These are phyloP conservation scores for Dimocarpus longan DNA, from an alignment of 345 rosid genomes.

Conservation along the genomic window DNA sequence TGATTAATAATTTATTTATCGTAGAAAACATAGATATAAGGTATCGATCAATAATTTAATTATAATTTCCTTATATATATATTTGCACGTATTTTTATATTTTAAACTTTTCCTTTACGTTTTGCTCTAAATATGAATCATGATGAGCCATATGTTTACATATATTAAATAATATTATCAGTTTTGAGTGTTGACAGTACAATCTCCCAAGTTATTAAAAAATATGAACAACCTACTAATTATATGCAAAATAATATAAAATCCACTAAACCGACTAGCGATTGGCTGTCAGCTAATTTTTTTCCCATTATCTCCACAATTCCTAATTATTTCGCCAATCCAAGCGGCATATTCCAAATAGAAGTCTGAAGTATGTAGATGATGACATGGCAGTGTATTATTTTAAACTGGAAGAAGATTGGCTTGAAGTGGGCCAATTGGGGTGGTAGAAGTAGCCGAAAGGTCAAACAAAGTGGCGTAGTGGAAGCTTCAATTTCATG, in stretches of 20 bases:
- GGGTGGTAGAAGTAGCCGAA: conserved; percentile 28
- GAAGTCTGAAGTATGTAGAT: no score
- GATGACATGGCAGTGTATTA: neutral
- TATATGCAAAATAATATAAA: neutral
- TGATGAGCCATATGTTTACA: no score
- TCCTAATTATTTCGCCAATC: neutral
- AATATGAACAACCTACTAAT: neutral
- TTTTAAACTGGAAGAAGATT: neutral
- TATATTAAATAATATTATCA: neutral
- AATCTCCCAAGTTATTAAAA: neutral
- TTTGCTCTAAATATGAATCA: neutral
- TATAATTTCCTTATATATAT: no score
- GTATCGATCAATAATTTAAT: neutral
- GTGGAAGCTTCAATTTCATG: conserved; percentile 30
- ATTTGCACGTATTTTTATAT: neutral
- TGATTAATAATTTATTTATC: neutral
- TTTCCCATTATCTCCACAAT: no score
- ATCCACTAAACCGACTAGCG: neutral
- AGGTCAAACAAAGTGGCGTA: conserved; percentile 46
- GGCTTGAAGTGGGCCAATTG: conserved; percentile 25
- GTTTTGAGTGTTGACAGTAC: neutral
- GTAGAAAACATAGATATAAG: no score
- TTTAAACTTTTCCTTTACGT: neutral
- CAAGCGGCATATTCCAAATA: neutral
- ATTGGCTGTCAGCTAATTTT: neutral